Evolutionary conservation across 2,329 filamentous ascomycete genomes (phyloP).

Genomic region (Pseudopithomyces maydicus): DNA sequence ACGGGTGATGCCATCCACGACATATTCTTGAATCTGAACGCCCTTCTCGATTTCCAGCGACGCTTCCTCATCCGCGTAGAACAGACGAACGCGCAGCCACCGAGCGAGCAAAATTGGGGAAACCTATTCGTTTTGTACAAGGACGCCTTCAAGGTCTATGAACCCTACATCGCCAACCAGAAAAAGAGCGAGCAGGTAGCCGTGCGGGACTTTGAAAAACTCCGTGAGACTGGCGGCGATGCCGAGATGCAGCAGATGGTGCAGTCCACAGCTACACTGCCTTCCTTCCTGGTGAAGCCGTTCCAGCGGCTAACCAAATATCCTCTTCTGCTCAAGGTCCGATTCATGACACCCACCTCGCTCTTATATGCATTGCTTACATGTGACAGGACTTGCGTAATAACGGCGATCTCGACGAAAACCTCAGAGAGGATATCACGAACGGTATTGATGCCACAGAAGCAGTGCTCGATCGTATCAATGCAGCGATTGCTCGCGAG

Average conservation of each 20-base stretch:
- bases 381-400: conserved; percentile 75
- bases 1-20: conserved; percentile 89
- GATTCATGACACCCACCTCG: conserved; percentile 13
- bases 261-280: conserved; percentile 82
- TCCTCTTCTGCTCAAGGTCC: conserved; percentile 82
- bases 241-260: conserved; percentile 71
- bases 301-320: conserved; percentile 97
- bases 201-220: conserved; percentile 84
- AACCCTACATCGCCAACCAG: conserved; percentile 97
- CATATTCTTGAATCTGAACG: conserved; percentile 96
- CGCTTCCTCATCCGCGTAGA: conserved; percentile 95
- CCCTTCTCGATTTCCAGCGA: conserved; percentile 92
- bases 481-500: conserved; percentile 88
- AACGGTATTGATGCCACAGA: conserved; percentile 82
- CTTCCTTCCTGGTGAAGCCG: conserved; percentile 92
- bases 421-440: conserved; percentile 72
- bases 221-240: conserved; percentile 72
- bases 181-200: conserved; percentile 87
- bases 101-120: conserved; percentile 87
- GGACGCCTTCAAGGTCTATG: conserved; percentile 88
- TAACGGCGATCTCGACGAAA: conserved; percentile 75
- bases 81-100: conserved; percentile 85
- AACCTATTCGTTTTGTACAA: conserved; percentile 84
- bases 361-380: conserved; percentile 14
- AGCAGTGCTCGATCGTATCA: conserved; percentile 80